Percentiles rank a stretch among this genome's conserved stretches.
Conservation (phyloP, 2,329 filamentous ascomycete genomes). For the Pseudocercospora vitis region DNA sequence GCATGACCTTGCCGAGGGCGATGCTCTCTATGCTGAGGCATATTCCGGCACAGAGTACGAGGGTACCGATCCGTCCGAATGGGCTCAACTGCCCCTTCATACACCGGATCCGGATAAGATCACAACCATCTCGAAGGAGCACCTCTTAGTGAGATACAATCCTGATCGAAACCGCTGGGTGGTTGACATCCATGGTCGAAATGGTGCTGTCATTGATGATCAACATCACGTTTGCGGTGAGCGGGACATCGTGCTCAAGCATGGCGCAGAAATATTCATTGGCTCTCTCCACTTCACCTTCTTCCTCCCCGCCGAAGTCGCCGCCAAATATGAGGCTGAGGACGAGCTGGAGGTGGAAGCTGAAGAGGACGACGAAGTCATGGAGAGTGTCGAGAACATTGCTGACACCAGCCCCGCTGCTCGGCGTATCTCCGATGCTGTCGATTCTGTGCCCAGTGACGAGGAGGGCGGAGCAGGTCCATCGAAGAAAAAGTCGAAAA, state of each 20-base stretch:
- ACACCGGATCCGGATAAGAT: constrained; percentile 56
- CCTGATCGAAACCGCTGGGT: constrained; percentile 63
- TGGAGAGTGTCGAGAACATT: constrained; percentile 29
- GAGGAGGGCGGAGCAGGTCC: constrained; percentile 50
- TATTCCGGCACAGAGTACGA: constrained; percentile 41
- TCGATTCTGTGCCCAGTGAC: constrained; percentile 52
- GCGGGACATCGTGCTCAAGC: constrained; percentile 57
- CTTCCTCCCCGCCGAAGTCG: constrained; percentile 60
- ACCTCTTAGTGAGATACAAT: constrained; percentile 72
- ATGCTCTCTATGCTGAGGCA: constrained; percentile 19
- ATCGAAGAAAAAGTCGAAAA: constrained; percentile 13
- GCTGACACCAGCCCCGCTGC: constrained; percentile 16
- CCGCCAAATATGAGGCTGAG: constrained; percentile 2
- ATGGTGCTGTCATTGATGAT: constrained; percentile 69
- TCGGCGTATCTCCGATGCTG: constrained; percentile 47
- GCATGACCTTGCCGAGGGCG: constrained; percentile 20
- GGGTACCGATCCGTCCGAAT: constrained; percentile 26
- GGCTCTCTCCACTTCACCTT: constrained; percentile 69
- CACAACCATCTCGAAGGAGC: constrained; percentile 71
- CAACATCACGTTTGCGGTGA: constrained; percentile 47
- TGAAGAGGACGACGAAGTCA: constrained; percentile 57
- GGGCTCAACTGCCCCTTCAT: constrained; percentile 28
- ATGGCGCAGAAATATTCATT: constrained; percentile 68
- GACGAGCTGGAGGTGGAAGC: constrained; percentile 19
- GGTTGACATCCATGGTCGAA: constrained; percentile 60